phyloP scores from a whole-genome alignment of 176 grass and related monocot species.

The Poa pratensis region DNA sequence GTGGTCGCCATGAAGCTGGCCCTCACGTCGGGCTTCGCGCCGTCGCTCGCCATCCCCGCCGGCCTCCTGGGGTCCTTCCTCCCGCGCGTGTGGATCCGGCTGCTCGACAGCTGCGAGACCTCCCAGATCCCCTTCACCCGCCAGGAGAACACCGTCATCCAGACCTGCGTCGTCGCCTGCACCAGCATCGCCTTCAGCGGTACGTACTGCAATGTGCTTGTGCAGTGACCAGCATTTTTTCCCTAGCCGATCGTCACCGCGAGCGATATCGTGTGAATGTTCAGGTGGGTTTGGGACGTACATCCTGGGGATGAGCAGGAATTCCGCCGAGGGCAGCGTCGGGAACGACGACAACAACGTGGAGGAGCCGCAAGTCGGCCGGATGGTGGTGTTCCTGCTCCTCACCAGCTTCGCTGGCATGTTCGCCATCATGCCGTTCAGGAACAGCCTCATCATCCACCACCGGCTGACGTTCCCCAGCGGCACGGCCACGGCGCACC shows the following conservation, averaged over 20 bases:
- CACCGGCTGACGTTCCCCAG: constrained; percentile 69
- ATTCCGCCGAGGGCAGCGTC: not conserved
- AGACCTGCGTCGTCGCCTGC: constrained; percentile 76
- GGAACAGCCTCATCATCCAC: constrained; percentile 64
- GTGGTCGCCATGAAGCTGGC: constrained; percentile 60
- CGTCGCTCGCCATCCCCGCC: constrained; percentile 51
- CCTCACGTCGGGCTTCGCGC: constrained; percentile 50
- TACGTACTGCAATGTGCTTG: not conserved
- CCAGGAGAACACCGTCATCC: constrained; percentile 84
- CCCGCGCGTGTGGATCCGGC: constrained; percentile 46
- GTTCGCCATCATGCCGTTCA: constrained; percentile 56
- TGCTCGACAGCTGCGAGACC: constrained; percentile 31
- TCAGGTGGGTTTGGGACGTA: constrained; percentile 44
- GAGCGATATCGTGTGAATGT: not conserved
- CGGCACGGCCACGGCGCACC: constrained; percentile 62
- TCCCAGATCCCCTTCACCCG: constrained; percentile 65
- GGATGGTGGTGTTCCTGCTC: constrained; percentile 56
- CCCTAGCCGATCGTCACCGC: not conserved
- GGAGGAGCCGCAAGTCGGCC: constrained; percentile 29
- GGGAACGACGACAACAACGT: constrained; percentile 31
- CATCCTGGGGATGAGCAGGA: constrained; percentile 42
- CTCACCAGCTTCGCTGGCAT: constrained; percentile 57
- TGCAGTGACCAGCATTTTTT: not conserved
- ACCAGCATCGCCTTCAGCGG: constrained; percentile 39
- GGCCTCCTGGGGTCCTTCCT: constrained; percentile 64